Evolutionary conservation across 768 basidiomycete genomes (phyloP).

Genomic region (Mycena belliarum): DNA sequence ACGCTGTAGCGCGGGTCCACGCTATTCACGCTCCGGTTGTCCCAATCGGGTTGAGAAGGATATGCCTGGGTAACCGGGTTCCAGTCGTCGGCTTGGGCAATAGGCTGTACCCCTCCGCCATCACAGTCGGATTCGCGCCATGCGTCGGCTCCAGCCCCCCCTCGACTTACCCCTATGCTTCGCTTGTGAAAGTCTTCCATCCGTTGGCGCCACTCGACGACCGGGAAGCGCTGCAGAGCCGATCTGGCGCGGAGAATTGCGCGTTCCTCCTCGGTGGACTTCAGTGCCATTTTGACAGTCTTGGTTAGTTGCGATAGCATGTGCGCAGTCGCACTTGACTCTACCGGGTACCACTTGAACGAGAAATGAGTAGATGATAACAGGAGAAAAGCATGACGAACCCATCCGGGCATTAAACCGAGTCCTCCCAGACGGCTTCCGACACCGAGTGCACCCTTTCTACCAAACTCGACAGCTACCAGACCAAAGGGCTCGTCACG

Average conservation of each 20-base stretch:
- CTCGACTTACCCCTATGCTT: slow-evolving; percentile 73
- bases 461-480: slow-evolving; percentile 94
- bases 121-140: slow-evolving; percentile 77
- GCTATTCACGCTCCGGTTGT: slow-evolving; percentile 49
- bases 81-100: slow-evolving; percentile 79
- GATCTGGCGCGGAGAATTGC: slow-evolving; percentile 92
- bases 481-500: slow-evolving; percentile 96
- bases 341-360: slow-evolving; percentile 92
- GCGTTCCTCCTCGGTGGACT: slow-evolving; percentile 87
- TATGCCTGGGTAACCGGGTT: slow-evolving; percentile 65
- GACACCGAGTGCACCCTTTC: slow-evolving; percentile 95
- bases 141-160: slow-evolving; percentile 67
- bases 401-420: slow-evolving; percentile 98
- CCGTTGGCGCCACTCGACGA: slow-evolving; percentile 95
- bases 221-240: slow-evolving; percentile 94
- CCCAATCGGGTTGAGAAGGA: slow-evolving; percentile 79
- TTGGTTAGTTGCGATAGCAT: slow-evolving; percentile 94
- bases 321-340: slow-evolving; percentile 89
- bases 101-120: slow-evolving; percentile 45
- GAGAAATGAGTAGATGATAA: slow-evolving; percentile 4
- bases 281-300: slow-evolving; percentile 92
- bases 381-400: slow-evolving; percentile 39
- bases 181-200: slow-evolving; percentile 94
- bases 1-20: slow-evolving; percentile 20
- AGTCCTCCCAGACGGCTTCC: slow-evolving; percentile 92